phyloP scores from a whole-genome alignment of 805 yeast species.

The Allodekkera sacchari region DNA sequence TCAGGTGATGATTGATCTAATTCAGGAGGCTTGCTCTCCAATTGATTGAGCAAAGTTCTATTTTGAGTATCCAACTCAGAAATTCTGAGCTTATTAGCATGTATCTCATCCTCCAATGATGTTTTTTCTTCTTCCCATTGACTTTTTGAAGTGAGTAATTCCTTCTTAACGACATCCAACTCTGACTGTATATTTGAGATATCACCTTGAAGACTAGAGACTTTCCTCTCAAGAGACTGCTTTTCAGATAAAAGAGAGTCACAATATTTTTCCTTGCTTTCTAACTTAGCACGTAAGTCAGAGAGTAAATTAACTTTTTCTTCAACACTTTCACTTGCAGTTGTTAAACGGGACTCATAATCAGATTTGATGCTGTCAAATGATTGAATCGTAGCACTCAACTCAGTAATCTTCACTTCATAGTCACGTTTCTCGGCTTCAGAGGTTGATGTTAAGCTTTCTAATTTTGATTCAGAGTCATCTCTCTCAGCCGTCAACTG shows the following conservation, averaged over 20 bases:
- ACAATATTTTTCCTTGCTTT: conserved; percentile 6
- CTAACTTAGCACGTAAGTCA: conserved; percentile 13
- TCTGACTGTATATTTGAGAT: conserved; percentile 30
- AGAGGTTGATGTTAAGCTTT: conserved; percentile 8
- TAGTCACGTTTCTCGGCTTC: conserved; percentile 6
- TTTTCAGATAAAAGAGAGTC: not conserved
- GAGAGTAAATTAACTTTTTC: conserved; percentile 15
- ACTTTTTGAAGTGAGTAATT: conserved; percentile 29
- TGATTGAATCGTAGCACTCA: conserved; percentile 16
- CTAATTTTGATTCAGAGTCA: conserved; percentile 9
- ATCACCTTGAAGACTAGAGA: conserved; percentile 12
- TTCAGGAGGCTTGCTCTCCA: conserved; percentile 30
- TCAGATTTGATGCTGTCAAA: conserved; percentile 19
- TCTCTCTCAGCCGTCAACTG: conserved; percentile 8
- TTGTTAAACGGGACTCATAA: conserved; percentile 23
- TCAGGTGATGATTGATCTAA: conserved; percentile 12
- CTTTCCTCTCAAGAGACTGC: conserved; percentile 12
- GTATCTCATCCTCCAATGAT: conserved; percentile 39
- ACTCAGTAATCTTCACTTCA: conserved; percentile 15
- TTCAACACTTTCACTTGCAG: conserved; percentile 24
- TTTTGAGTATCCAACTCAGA: conserved; percentile 63
- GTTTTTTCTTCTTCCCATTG: conserved; percentile 39
- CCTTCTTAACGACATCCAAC: conserved; percentile 25
- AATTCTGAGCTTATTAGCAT: conserved; percentile 33
- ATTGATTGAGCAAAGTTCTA: conserved; percentile 55